Conservation (phyloP, 2,329 filamentous ascomycete species). For the Penicillium nordicum region DNA sequence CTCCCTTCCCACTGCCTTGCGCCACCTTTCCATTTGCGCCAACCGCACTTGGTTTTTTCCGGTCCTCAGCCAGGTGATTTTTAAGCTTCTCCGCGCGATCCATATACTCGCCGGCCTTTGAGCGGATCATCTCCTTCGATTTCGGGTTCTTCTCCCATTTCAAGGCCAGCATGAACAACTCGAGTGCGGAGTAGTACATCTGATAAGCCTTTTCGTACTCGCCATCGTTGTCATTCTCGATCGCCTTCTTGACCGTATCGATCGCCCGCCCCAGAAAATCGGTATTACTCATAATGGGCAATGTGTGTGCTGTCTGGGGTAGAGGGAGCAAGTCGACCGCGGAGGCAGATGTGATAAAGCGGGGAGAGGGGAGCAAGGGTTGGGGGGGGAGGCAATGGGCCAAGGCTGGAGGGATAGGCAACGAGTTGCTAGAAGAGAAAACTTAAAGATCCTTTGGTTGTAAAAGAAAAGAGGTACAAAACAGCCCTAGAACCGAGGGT, state of each 20-base stretch:
- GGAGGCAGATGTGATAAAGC: constrained; percentile 20
- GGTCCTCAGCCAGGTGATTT: constrained; percentile 67
- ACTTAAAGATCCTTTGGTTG: neutral
- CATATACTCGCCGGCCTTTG: constrained; percentile 96
- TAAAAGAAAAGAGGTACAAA: neutral
- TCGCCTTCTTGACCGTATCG: constrained; percentile 94
- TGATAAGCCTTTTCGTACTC: constrained; percentile 98
- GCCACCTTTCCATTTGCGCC: constrained; percentile 52
- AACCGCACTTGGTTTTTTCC: constrained; percentile 52
- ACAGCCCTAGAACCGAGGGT: neutral
- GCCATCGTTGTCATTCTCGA: constrained; percentile 90
- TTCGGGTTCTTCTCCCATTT: constrained; percentile 99
- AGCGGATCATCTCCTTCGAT: constrained; percentile 94
- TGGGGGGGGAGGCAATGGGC: constrained; percentile 8
- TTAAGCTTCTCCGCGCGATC: constrained; percentile 98
- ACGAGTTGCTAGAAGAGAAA: constrained; percentile 4
- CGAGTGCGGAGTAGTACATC: constrained; percentile 89
- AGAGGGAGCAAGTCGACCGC: constrained; percentile 19
- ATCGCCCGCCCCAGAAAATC: constrained; percentile 97
- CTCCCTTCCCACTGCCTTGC: constrained; percentile 53
- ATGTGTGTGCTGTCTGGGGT: constrained; percentile 12
- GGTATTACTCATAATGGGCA: constrained; percentile 76
- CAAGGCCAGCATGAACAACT: constrained; percentile 96
- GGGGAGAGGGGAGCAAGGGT: constrained; percentile 17
- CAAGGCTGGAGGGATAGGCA: constrained; percentile 12